Percentiles rank a stretch among this genome's conserved stretches.
Conservation (phyloP, 1,139 yeast genomes). For the Debaryomyces subglobosus region DNA sequence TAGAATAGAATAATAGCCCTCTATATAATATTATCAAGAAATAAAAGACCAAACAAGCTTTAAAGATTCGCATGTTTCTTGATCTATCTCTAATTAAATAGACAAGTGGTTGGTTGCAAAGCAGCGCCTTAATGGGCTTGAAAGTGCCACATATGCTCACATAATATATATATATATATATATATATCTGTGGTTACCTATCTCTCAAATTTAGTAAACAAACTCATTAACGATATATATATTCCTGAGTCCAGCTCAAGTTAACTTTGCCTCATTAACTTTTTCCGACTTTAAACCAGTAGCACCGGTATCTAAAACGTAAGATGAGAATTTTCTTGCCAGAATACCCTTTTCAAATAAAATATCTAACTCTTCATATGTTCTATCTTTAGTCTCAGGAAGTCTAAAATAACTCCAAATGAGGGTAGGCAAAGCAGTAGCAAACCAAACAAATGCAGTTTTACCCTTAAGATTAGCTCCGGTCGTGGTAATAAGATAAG, state of each 20-base stretch:
- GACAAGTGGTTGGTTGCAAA: no score
- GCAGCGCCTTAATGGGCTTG: no score
- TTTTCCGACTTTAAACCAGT: conserved; percentile 14
- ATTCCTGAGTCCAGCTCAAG: neutral
- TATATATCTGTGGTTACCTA: no score
- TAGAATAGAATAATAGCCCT: no score
- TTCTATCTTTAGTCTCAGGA: conserved; percentile 61
- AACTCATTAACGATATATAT: no score
- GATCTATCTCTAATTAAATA: no score
- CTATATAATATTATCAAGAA: no score
- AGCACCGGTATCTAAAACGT: neutral
- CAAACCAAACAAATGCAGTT: conserved; percentile 62
- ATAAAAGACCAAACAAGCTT: no score
- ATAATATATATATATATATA: no score
- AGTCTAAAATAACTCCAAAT: conserved; percentile 55
- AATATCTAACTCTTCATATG: conserved; percentile 61
- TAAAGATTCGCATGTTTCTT: no score
- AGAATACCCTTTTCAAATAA: conserved; percentile 34
- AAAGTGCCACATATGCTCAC: no score
- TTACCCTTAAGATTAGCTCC: conserved; percentile 63
- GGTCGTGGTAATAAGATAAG: conserved; percentile 61
- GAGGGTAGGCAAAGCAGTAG: conserved; percentile 38
- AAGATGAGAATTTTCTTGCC: neutral
- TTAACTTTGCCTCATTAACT: neutral
- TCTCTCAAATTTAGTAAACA: no score